Conservation (phyloP, 2,329 filamentous ascomycete species). For the Aspergillus pseudoviridinutans region DNA sequence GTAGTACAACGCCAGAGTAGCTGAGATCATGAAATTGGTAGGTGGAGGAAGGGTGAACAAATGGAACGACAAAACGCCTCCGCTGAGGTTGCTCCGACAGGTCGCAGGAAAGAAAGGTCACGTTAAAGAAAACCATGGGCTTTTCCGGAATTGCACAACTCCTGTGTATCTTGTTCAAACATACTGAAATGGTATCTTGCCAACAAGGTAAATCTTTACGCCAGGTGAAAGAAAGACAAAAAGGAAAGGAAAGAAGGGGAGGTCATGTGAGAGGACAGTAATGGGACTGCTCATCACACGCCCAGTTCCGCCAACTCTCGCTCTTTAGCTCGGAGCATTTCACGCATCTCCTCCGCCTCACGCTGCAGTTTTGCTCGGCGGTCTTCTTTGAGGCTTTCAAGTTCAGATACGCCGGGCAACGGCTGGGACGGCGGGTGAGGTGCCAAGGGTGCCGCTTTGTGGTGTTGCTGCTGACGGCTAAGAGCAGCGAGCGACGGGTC, state of each 20-base stretch:
- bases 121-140: slow-evolving; percentile 4
- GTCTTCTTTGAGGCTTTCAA: slow-evolving; percentile 56
- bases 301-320: slow-evolving; percentile 61
- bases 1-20: neutral
- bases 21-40: neutral
- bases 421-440: slow-evolving; percentile 22
- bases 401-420: slow-evolving; percentile 39
- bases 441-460: slow-evolving; percentile 20
- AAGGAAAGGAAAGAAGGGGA: neutral
- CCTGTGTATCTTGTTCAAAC: slow-evolving; percentile 11
- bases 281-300: neutral
- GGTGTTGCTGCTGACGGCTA: slow-evolving; percentile 26
- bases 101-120: slow-evolving; percentile 7
- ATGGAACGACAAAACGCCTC: neutral
- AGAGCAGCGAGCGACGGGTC: slow-evolving; percentile 38
- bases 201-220: slow-evolving; percentile 14
- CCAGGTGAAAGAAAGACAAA: slow-evolving; percentile 9
- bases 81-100: neutral
- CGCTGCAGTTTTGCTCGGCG: slow-evolving; percentile 63
- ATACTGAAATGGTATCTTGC: slow-evolving; percentile 18
- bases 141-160: slow-evolving; percentile 12
- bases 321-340: slow-evolving; percentile 69
- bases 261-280: neutral
- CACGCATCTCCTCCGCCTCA: slow-evolving; percentile 73
- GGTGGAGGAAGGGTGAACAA: neutral